phyloP scores from a whole-genome alignment of 148 eudicot species.

The Rhododendron mucronatum region DNA sequence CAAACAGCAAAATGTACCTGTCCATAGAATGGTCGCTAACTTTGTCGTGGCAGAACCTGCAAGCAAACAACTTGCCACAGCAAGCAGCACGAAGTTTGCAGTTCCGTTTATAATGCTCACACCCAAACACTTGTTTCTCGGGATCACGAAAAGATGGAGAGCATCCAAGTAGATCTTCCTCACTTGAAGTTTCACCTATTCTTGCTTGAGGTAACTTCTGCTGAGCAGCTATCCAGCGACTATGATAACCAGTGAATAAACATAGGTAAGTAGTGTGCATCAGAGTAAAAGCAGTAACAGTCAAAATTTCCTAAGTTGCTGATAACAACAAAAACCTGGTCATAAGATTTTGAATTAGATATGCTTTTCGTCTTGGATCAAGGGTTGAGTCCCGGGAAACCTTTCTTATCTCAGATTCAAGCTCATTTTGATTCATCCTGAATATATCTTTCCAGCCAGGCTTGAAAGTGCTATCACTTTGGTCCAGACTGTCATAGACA shows the following conservation, averaged over 20 bases:
- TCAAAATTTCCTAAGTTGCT: background rate
- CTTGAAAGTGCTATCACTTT: conserved; percentile 72
- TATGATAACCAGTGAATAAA: conserved; percentile 17
- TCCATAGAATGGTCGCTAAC: conserved; percentile 98
- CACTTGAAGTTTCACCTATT: conserved; percentile 47
- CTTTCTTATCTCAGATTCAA: conserved; percentile 94
- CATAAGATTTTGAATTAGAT: conserved; percentile 91
- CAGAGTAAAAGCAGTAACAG: background rate
- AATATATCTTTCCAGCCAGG: conserved; percentile 99
- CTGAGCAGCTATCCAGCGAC: conserved; percentile 99
- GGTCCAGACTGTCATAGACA: conserved; percentile 54
- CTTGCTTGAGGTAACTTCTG: conserved; percentile 69
- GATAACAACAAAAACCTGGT: conserved; percentile 55
- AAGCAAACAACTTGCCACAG: conserved; percentile 79
- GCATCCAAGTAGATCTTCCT: conserved; percentile 52
- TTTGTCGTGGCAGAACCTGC: conserved; percentile 95
- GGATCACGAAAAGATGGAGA: conserved; percentile 75
- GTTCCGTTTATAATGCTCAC: conserved; percentile 95
- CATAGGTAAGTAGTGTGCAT: conserved; percentile 11
- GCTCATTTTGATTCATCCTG: conserved; percentile 97
- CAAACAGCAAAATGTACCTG: conserved; percentile 39
- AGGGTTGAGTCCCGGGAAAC: conserved; percentile 92
- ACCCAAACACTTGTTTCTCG: conserved; percentile 63
- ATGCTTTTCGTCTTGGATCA: conserved; percentile 95
- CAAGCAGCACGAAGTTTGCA: conserved; percentile 96